phyloP scores from a whole-genome alignment of 306 rosid species.

The Pachyrhizus erosus region DNA sequence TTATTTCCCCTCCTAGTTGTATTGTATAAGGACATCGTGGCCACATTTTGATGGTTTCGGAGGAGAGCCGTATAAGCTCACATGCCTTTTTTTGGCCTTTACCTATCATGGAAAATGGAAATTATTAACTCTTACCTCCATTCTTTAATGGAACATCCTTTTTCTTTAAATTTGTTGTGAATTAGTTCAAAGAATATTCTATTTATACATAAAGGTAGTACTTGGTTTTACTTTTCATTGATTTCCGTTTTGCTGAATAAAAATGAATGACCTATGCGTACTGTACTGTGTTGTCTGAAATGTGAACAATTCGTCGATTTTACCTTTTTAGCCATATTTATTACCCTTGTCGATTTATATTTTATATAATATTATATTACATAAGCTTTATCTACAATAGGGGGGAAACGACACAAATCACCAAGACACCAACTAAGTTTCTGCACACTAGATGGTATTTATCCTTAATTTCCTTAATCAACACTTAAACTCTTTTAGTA shows the following conservation, averaged over 20 bases:
- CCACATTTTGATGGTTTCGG: neutral
- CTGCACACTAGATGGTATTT: no score
- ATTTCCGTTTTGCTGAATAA: neutral
- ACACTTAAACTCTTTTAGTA: neutral
- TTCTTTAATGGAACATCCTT: no score
- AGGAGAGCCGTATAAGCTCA: neutral
- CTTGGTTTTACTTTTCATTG: neutral
- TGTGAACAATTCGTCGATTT: neutral
- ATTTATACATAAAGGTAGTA: no score
- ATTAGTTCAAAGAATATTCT: no score
- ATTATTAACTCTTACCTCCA: neutral
- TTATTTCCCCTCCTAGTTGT: neutral
- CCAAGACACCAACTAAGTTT: no score
- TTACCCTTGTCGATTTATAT: no score
- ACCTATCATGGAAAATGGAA: neutral
- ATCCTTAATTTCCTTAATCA: neutral
- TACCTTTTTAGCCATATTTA: no score
- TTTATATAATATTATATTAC: no score
- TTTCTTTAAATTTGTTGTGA: no score
- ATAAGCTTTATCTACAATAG: no score
- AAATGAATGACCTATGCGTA: neutral
- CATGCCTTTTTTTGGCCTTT: neutral
- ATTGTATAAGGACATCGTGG: neutral
- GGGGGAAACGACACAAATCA: no score
- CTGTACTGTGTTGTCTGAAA: neutral